Evolutionary conservation across 768 basidiomycete genomes (phyloP).

Genomic region (Leccinellum rugosiceps): DNA sequence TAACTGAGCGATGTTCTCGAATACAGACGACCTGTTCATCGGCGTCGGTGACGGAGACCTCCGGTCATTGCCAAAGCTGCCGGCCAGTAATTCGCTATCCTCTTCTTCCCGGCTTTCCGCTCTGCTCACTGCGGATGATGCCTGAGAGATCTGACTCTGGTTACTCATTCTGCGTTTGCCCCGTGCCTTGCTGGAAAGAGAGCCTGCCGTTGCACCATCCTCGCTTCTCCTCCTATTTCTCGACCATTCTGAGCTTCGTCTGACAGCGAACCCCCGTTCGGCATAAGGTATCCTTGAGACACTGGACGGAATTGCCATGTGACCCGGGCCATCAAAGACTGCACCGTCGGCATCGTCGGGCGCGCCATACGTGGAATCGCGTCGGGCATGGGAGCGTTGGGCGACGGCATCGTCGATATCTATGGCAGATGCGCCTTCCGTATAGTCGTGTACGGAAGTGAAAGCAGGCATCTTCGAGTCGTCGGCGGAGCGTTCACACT

Average conservation of each 20-base stretch:
- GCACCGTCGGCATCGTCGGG: constrained; percentile 54
- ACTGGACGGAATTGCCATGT: constrained; percentile 71
- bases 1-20: constrained; percentile 66
- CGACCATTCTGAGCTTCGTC: constrained; percentile 56
- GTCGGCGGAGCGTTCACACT: neutral
- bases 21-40: constrained; percentile 42
- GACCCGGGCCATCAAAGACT: constrained; percentile 72
- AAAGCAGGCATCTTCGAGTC: constrained; percentile 18
- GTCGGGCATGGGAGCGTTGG: constrained; percentile 49
- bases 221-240: constrained; percentile 48
- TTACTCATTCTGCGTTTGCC: constrained; percentile 44
- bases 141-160: constrained; percentile 38
- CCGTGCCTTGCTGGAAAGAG: constrained; percentile 26
- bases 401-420: constrained; percentile 67
- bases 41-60: constrained; percentile 36
- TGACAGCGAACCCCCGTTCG: constrained; percentile 37
- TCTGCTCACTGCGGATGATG: constrained; percentile 41
- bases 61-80: constrained; percentile 28
- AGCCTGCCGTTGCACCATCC: constrained; percentile 33
- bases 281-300: constrained; percentile 74
- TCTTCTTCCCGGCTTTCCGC: constrained; percentile 38
- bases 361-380: constrained; percentile 61
- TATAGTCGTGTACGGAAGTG: constrained; percentile 57
- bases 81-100: constrained; percentile 30
- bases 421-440: constrained; percentile 76